These are phyloP conservation scores for Corymbia calophylla DNA, from an alignment of 441 rosid species.

Conservation along the genomic window DNA sequence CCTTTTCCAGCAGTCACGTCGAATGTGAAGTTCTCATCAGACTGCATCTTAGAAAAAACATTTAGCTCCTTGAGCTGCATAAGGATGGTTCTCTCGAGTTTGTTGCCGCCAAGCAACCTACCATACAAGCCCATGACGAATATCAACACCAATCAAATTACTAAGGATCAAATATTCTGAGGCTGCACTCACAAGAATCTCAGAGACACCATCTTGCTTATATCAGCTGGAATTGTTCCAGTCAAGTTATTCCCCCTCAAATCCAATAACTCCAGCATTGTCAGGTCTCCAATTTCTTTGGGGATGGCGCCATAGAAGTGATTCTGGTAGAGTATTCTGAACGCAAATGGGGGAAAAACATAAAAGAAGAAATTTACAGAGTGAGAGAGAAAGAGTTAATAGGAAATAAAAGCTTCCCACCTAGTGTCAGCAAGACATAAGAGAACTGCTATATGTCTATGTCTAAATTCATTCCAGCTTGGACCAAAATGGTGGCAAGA, in stretches of 20 bases:
- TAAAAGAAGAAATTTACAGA: conserved; percentile 7
- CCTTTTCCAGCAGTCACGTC: conserved; percentile 16
- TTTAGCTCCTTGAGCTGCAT: conserved; percentile 34
- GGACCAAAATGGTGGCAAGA: not conserved
- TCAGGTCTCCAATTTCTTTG: conserved; percentile 49
- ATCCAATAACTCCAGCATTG: conserved; percentile 54
- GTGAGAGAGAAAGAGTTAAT: not conserved
- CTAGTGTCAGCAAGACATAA: not conserved
- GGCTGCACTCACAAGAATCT: conserved; percentile 53
- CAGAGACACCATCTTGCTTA: conserved; percentile 30
- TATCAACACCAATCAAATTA: not conserved
- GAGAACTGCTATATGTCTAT: not conserved
- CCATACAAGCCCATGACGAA: not conserved
- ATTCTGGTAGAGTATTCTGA: conserved; percentile 23
- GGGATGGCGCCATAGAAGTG: conserved; percentile 62
- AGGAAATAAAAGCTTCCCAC: not conserved
- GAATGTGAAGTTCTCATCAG: conserved; percentile 27
- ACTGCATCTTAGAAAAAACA: conserved; percentile 35
- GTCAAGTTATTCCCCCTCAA: conserved; percentile 59
- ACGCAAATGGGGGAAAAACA: not conserved
- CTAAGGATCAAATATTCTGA: not conserved
- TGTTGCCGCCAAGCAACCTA: conserved; percentile 67
- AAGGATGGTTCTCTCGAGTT: conserved; percentile 32
- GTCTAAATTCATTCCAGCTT: not conserved
- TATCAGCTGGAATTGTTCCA: conserved; percentile 57